phyloP scores from a whole-genome alignment of 495 filamentous ascomycete species.

The Penicillium tannophilum region DNA sequence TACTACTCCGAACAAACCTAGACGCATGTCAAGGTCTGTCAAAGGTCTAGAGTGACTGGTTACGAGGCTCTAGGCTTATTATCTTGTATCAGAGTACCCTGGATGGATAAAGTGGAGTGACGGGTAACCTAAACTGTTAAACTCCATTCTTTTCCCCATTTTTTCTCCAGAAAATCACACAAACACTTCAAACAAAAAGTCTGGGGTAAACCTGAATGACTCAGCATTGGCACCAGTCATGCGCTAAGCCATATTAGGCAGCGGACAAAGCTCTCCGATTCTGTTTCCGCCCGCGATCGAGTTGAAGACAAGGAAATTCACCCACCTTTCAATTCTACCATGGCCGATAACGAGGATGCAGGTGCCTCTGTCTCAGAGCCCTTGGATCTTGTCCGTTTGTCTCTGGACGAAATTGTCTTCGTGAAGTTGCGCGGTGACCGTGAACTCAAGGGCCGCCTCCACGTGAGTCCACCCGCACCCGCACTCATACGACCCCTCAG shows the following conservation, averaged over 20 bases:
- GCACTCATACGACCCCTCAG: conserved; percentile 2
- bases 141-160: conserved; percentile 6
- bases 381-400: conserved; percentile 91
- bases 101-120: conserved; percentile 5
- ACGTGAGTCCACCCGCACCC: conserved; percentile 58
- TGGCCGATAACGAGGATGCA: conserved; percentile 73
- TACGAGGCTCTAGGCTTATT: background rate
- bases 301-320: conserved; percentile 3
- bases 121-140: background rate
- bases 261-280: conserved; percentile 17
- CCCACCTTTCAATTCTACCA: conserved; percentile 31
- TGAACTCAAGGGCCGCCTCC: conserved; percentile 90
- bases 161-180: background rate
- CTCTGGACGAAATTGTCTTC: conserved; percentile 93
- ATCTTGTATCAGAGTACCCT: too few relatives aligned
- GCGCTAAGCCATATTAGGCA: conserved; percentile 26
- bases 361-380: conserved; percentile 75
- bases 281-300: conserved; percentile 6
- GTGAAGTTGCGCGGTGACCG: conserved; percentile 95
- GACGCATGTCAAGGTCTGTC: background rate
- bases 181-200: conserved; percentile 2
- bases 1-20: background rate
- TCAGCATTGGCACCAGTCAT: background rate
- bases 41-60: background rate
- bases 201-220: conserved; percentile 27